Evolutionary conservation across 1,284 basidiomycete genomes (phyloP), one percentile per base, ranked within the genome.

Genomic region (Coniferiporia sulphurascens): DNA sequence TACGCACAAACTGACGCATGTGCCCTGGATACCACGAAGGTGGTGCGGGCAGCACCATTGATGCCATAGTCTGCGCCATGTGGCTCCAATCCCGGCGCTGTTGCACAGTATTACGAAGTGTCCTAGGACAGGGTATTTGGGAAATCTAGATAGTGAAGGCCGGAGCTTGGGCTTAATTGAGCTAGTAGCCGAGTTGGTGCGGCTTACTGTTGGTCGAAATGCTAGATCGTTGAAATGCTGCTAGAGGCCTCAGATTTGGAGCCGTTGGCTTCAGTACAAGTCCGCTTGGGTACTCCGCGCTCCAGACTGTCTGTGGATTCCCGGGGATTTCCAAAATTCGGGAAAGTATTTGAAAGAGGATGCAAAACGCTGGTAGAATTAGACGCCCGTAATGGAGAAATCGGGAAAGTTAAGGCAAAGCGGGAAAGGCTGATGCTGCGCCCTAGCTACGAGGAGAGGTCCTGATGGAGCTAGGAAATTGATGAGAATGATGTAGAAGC

Each of bases 11-110:
- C 69, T 87, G 82, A 72, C 87, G 88, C 96, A 98, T 99, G 75
- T 99, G 96, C 9, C 97, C 96, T 27, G 93, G 91, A 73, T 91
- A 97, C 95, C 95, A 98, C 76, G 93, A 95, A 55, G 91, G 89
- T n/a, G 93, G 85, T 52, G 76, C 72, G 52, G 89, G 88, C 46
- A 91, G 76, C 55, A 75, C 73, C 63, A 76, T 74, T 60, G 73
- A 70, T 63, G 81, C 69, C 75, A 76, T 77, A 60, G 60, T 52
- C 49, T 62, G 52, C 15, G 48, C 51, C 51, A 54, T 53, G 19
- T 48, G n/a, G 15, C 27, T 19, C 27, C n/a, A 19, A 34, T 17
- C 21, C 36, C 27, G 27, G 27, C 27, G 27, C 27, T 27, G 27
- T 27, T 27, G 27, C 27, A 27, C 27, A 27, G 27, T 27, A 27